Percentiles rank a stretch among this genome's conserved stretches.
phyloP scores from a whole-genome alignment of 202 grass and related monocot species.

The Elaeis oleifera region DNA sequence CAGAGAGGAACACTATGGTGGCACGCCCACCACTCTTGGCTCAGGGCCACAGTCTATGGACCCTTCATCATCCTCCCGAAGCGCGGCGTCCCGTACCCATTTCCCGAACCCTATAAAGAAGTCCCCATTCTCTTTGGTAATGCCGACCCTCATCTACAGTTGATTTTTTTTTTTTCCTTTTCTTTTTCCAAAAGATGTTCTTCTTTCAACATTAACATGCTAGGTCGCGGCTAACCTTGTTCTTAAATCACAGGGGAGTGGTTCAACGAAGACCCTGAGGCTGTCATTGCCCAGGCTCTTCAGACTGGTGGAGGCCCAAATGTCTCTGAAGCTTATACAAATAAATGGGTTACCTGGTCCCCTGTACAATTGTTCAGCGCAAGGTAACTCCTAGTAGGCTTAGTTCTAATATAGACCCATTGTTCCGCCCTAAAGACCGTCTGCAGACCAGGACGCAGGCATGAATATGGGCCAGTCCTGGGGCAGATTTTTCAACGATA shows the following conservation, averaged over 20 bases:
- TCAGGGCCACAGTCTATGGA: conserved; percentile 60
- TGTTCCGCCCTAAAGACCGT: no score
- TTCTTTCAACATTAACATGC: no score
- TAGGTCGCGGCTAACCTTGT: no score
- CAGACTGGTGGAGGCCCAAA: conserved; percentile 53
- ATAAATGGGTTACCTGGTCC: conserved; percentile 69
- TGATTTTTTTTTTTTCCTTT: no score
- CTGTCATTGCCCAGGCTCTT: conserved; percentile 57
- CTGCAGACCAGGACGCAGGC: no score
- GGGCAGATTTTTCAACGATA: no score
- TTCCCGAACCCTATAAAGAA: conserved; percentile 57
- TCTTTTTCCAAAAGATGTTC: no score
- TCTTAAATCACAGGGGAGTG: conserved; percentile 48
- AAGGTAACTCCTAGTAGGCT: no score
- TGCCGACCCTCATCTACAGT: not conserved
- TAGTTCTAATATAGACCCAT: no score
- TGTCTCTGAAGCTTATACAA: conserved; percentile 56
- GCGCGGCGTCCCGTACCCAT: conserved; percentile 53
- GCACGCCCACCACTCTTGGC: conserved; percentile 84
- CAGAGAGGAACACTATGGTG: conserved; percentile 90
- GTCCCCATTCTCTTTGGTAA: conserved; percentile 62
- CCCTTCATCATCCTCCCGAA: conserved; percentile 74
- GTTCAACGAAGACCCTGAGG: conserved; percentile 61
- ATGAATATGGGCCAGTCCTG: not conserved
- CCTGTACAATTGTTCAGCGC: conserved; percentile 46